Evolutionary conservation across 352 stramenopile species (phyloP).

Genomic region (Globisporangium cederbergense): DNA sequence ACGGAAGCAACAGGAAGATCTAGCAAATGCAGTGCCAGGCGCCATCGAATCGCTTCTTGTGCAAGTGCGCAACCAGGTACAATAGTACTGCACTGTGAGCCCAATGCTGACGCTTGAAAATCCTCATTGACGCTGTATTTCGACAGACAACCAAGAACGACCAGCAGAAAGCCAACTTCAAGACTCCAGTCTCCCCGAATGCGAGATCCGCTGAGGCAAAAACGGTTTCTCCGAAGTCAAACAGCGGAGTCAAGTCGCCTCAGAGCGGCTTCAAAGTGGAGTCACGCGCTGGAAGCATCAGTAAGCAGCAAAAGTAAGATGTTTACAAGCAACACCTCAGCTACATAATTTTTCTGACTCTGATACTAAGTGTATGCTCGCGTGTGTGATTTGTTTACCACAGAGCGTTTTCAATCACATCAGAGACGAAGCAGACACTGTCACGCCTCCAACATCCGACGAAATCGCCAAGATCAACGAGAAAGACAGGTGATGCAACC

Average conservation of each 20-base stretch:
- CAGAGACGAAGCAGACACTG: background rate
- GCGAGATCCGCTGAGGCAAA: background rate
- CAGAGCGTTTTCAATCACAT: background rate
- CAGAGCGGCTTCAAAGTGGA: background rate
- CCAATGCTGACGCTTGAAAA: background rate
- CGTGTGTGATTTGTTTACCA: background rate
- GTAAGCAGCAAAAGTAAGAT: background rate
- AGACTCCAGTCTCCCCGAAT: slow-evolving; percentile 1
- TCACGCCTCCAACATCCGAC: background rate
- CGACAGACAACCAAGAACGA: slow-evolving; percentile 17
- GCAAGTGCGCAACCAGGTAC: slow-evolving; percentile 42
- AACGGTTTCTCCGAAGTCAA: background rate
- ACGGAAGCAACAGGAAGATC: slow-evolving; percentile 38
- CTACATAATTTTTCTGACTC: background rate
- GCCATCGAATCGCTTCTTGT: slow-evolving; percentile 38
- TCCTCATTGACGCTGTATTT: background rate
- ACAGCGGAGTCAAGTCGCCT: slow-evolving; percentile 5
- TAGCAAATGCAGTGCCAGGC: slow-evolving; percentile 36
- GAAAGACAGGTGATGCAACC: background rate
- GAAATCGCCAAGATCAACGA: slow-evolving; percentile 8
- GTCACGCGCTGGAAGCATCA: background rate
- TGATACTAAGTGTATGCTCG: background rate
- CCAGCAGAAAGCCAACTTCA: slow-evolving; percentile 19
- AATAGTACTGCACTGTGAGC: background rate
- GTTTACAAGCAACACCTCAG: background rate